Percentiles rank a stretch among this genome's conserved stretches.
These are phyloP conservation scores for Takashimella tepidaria DNA, from an alignment of 1,284 basidiomycete species.

Conservation along the genomic window DNA sequence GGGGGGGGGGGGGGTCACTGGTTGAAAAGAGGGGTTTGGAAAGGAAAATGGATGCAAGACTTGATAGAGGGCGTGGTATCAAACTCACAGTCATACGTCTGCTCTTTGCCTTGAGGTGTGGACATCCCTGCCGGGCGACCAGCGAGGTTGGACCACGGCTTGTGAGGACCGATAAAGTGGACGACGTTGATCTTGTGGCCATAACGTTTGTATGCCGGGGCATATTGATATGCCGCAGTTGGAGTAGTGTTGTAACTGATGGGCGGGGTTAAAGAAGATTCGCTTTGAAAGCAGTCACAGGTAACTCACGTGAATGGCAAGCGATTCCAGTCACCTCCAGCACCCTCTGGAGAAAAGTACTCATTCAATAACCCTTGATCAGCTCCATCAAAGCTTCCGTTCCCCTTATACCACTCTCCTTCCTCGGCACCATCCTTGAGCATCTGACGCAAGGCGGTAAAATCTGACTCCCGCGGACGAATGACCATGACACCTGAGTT, in stretches of 20 bases:
- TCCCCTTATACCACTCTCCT: conserved; percentile 42
- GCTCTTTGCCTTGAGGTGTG: conserved; percentile 27
- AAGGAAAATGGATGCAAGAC: too few relatives aligned
- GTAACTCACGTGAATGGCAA: conserved; percentile 68
- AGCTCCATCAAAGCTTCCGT: conserved; percentile 92
- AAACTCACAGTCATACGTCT: conserved; percentile 43
- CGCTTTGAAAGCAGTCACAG: background rate
- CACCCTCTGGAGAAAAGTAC: conserved; percentile 59
- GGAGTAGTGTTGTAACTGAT: conserved; percentile 86
- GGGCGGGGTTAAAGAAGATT: conserved; percentile 1
- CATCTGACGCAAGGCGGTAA: conserved; percentile 64
- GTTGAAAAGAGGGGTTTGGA: conserved; percentile 7
- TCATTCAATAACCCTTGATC: conserved; percentile 96
- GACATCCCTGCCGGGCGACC: conserved; percentile 56
- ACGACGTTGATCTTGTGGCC: conserved; percentile 81
- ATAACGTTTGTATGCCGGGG: conserved; percentile 89
- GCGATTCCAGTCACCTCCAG: conserved; percentile 78
- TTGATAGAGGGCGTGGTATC: background rate
- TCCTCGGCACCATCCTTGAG: conserved; percentile 29
- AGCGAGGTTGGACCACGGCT: conserved; percentile 78
- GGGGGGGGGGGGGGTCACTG: too few relatives aligned
- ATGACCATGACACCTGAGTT: conserved; percentile 93
- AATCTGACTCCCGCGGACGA: conserved; percentile 74
- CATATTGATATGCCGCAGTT: conserved; percentile 96
- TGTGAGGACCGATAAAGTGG: conserved; percentile 90